Conservation (phyloP, 2,329 filamentous ascomycete species). For the Colletotrichum kahawae region DNA sequence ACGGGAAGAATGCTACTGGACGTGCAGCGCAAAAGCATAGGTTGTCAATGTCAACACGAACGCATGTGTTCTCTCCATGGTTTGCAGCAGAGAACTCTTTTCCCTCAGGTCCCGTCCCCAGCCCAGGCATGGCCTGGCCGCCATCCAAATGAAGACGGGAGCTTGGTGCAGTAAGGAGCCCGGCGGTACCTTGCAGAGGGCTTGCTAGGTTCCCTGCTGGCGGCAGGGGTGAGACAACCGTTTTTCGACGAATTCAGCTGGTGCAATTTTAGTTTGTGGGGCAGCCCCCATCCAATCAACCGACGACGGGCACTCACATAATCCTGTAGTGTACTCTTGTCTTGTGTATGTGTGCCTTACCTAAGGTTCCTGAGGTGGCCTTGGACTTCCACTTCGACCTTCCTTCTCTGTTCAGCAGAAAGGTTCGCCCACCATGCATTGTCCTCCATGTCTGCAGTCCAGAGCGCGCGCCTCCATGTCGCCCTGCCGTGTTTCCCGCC, state of each 20-base stretch:
- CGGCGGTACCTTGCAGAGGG: conserved; percentile 3
- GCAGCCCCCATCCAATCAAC: neutral
- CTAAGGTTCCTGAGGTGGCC: too few species aligned
- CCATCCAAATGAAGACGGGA: neutral
- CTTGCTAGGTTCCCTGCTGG: neutral
- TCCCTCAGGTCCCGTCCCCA: neutral
- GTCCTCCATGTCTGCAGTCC: neutral
- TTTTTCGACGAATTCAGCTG: conserved; percentile 14
- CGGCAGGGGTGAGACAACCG: conserved; percentile 19
- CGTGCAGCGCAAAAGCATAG: neutral
- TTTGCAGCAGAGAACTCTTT: neutral
- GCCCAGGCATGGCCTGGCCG: neutral
- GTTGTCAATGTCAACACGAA: neutral
- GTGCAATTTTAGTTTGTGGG: conserved; percentile 4
- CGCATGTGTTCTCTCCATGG: neutral
- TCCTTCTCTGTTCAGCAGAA: neutral
- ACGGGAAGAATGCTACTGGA: neutral
- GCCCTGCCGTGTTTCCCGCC: neutral
- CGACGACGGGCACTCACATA: neutral
- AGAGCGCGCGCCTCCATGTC: neutral
- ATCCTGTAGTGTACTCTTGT: neutral
- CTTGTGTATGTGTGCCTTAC: too few species aligned
- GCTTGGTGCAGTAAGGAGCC: neutral
- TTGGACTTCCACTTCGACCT: neutral
- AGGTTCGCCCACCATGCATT: neutral